phyloP scores from a whole-genome alignment of 805 yeast species.

The Pichia deserticola region DNA sequence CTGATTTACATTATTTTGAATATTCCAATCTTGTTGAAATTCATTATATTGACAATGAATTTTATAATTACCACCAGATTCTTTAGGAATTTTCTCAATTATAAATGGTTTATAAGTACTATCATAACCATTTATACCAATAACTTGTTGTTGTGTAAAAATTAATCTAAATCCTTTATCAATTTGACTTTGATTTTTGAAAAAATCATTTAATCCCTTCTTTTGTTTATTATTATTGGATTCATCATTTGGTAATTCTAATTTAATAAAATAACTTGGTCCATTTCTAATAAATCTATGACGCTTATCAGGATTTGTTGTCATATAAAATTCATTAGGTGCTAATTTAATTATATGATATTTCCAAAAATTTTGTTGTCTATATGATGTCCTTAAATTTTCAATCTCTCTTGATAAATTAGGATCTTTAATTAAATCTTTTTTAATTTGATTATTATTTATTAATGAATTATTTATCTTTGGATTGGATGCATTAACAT shows the following conservation, averaged over 20 bases:
- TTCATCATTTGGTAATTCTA: constrained; percentile 18
- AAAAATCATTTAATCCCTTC: background rate
- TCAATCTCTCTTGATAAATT: constrained; percentile 4
- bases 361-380: constrained; percentile 42
- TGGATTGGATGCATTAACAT: background rate
- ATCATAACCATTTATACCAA: constrained; percentile 10
- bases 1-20: constrained; percentile 6
- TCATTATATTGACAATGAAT: constrained; percentile 14
- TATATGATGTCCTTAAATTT: constrained; percentile 7
- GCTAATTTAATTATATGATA: constrained; percentile 54
- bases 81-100: constrained; percentile 18
- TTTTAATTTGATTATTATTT: background rate
- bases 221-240: background rate
- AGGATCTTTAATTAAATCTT: background rate
- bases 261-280: constrained; percentile 53
- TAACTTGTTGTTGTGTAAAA: constrained; percentile 22
- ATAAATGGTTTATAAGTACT: constrained; percentile 12
- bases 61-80: constrained; percentile 16
- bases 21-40: constrained; percentile 12
- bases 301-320: constrained; percentile 59
- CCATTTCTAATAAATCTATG: constrained; percentile 54
- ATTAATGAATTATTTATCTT: background rate
- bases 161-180: constrained; percentile 27
- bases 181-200: constrained; percentile 6
- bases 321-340: constrained; percentile 43